Base-by-base conservation (phyloP, 2,329 filamentous ascomycete species). In the Phaeosphaeriaceae sp. region DNA sequence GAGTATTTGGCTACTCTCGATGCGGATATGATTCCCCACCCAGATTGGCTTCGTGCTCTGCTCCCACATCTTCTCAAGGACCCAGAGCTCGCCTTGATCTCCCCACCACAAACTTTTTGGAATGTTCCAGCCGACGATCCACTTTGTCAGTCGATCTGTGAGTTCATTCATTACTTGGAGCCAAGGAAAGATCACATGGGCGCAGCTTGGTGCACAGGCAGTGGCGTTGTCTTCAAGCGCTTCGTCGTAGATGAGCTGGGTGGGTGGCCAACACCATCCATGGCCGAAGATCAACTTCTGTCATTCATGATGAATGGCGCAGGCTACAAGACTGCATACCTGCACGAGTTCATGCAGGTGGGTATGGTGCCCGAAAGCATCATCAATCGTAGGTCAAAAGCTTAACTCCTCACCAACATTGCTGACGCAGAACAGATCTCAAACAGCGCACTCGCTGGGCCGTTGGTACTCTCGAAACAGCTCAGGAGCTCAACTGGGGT, bases 301-400 rank as follows among this genome's bases (percentile, higher is more conserved):
- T 55, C 53, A 17, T 55, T 55, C 32, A 49, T 49, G 53, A 55
- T 55, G 53, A 55, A 55, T 28, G 53, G 53, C 13, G 53, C 53
- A 9, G 53, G 53, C 7, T 55, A 55, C n/a, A 55, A 55, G 53
- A 55, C 53, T 32, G 53, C 53, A 2, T 55, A 55, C 15, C 46
- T 55, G 1, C 53, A 55, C 30, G 53, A 55, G 30, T 55, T 55
- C 32, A 55, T 55, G 53, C 53, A 55, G 19, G 53, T 55, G 9
- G 53, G 53, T 21, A 55, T 55, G 53, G 46, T 55, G 23, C 53
- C 53, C 1, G 53, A 55, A 21, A 55, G 53, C 13, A 55, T 55
- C 30, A 55, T 55, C 21, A 55, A 55, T 22, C 53, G 53, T 55
- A 49, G 43, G 53, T 55, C 6, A 24, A 30, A 15, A n/a, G 13